These are phyloP conservation scores for Aaosphaeria arxii DNA, from an alignment of 2,329 filamentous ascomycete genomes.

Conservation along the genomic window DNA sequence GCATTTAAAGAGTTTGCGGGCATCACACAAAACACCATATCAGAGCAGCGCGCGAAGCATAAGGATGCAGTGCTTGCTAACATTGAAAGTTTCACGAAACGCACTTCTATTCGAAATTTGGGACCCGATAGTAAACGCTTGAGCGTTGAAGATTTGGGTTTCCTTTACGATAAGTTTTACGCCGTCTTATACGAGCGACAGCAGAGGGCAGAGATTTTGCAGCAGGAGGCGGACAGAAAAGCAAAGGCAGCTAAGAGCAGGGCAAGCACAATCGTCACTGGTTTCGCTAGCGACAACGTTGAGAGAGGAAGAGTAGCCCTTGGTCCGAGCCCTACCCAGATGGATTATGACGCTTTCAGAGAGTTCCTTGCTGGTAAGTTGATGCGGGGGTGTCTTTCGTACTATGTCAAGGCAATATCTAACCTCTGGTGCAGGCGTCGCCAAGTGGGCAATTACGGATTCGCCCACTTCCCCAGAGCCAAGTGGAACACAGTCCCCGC, in stretches of 20 bases:
- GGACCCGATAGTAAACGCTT: slow-evolving; percentile 94
- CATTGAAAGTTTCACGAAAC: slow-evolving; percentile 95
- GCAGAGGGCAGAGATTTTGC: slow-evolving; percentile 72
- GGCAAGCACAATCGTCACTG: slow-evolving; percentile 49
- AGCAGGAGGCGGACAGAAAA: slow-evolving; percentile 64
- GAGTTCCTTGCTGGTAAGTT: slow-evolving; percentile 73
- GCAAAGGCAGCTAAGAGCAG: slow-evolving; percentile 61
- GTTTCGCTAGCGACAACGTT: slow-evolving; percentile 51
- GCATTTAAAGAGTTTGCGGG: slow-evolving; percentile 97
- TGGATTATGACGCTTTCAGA: slow-evolving; percentile 96
- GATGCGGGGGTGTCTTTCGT: background rate
- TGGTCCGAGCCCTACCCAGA: slow-evolving; percentile 83
- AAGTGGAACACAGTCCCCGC: slow-evolving; percentile 50
- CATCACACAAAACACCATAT: slow-evolving; percentile 90
- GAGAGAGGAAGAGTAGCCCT: slow-evolving; percentile 86
- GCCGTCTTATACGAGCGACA: slow-evolving; percentile 87
- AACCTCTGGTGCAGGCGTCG: slow-evolving; percentile 55
- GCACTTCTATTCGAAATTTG: slow-evolving; percentile 92
- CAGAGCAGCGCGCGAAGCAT: slow-evolving; percentile 84
- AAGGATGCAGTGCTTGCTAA: slow-evolving; percentile 92
- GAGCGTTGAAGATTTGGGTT: slow-evolving; percentile 78
- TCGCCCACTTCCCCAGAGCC: slow-evolving; percentile 62
- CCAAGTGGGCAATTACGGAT: slow-evolving; percentile 92
- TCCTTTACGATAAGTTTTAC: slow-evolving; percentile 93
- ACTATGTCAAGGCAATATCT: background rate